Percentiles rank a stretch among this genome's conserved stretches.
phyloP scores from a whole-genome alignment of 495 filamentous ascomycete species.

The Tuber magnatum region DNA sequence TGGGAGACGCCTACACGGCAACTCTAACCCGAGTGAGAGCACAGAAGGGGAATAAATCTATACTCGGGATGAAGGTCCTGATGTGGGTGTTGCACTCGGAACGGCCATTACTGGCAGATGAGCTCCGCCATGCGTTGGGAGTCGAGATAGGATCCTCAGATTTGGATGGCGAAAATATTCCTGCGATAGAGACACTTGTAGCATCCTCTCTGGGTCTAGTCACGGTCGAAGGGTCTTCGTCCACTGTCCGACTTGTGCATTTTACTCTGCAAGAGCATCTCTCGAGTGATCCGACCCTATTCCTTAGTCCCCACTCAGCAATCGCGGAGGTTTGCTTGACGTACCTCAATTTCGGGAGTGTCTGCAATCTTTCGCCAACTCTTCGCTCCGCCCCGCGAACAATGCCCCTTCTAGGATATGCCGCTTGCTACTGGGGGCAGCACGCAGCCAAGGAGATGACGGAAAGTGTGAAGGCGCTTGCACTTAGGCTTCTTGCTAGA shows the following conservation, averaged over 20 bases:
- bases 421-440: not conserved
- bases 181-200: not conserved
- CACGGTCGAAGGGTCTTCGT: not conserved
- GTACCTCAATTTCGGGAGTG: not conserved
- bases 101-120: not conserved
- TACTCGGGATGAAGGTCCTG: not conserved
- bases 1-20: not conserved
- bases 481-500: not conserved
- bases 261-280: not conserved
- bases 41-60: not conserved
- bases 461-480: not conserved
- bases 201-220: not conserved
- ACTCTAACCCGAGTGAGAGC: not conserved
- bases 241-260: not conserved
- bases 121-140: not conserved
- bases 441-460: not conserved
- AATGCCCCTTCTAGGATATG: not conserved
- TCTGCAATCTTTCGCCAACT: not conserved
- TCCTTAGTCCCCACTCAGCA: not conserved
- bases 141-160: not conserved
- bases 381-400: not conserved
- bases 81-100: not conserved
- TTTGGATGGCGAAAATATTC: not conserved
- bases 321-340: not conserved
- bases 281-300: not conserved